A percentile compares a stretch with the other conserved stretches of the same genome.
These are phyloP conservation scores for Chrysopogon serrulatus DNA, from an alignment of 176 grass and related monocot species.

Conservation along the genomic window DNA sequence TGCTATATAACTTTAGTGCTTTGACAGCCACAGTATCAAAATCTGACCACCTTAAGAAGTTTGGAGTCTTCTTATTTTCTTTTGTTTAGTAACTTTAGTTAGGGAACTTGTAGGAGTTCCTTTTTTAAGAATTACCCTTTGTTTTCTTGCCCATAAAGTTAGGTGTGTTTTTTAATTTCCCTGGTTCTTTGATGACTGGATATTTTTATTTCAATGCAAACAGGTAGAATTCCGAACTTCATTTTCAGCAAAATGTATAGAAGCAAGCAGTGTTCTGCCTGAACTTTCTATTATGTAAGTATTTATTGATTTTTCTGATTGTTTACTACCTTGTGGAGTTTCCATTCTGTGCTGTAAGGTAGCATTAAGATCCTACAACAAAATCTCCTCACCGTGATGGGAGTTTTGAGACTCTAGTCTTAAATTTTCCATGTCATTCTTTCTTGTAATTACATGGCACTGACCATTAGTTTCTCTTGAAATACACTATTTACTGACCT, in stretches of 20 bases:
- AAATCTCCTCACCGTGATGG: neutral
- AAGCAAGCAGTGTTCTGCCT: slow-evolving; percentile 69
- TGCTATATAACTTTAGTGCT: neutral
- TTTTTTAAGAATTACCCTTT: neutral
- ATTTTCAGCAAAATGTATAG: slow-evolving; percentile 72
- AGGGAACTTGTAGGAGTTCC: neutral
- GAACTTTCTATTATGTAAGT: slow-evolving; percentile 85
- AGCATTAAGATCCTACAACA: neutral
- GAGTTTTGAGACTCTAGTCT: neutral
- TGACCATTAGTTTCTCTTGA: slow-evolving; percentile 2
- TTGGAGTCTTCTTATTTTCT: neutral
- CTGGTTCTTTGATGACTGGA: neutral
- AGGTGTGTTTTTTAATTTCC: neutral
- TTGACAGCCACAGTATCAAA: neutral
- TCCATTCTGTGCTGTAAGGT: neutral
- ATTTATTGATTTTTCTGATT: slow-evolving; percentile 8
- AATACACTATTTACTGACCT: neutral
- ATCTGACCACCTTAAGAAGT: neutral
- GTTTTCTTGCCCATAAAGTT: neutral
- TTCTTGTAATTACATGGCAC: neutral
- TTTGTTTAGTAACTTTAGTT: neutral
- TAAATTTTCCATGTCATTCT: neutral
- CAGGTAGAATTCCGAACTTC: slow-evolving; percentile 91
- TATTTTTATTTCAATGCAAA: slow-evolving; percentile 22
- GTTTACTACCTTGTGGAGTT: neutral